phyloP scores from a whole-genome alignment of 169 alveolate genomes.

The Theileria luwenshuni region DNA sequence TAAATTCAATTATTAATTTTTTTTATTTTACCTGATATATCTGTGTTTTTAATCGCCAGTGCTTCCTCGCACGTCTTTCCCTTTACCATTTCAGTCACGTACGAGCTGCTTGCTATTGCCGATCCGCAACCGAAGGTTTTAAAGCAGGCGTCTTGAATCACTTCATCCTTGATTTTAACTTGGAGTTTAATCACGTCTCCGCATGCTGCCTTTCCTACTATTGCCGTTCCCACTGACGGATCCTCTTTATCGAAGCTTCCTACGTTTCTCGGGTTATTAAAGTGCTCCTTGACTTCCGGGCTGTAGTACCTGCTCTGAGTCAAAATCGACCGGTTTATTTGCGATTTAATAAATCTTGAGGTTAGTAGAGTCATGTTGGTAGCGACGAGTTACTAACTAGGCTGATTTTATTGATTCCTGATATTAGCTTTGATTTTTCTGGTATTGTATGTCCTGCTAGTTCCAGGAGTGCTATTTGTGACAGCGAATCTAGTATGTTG shows the following conservation, averaged over 20 bases:
- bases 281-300: conserved; percentile 90
- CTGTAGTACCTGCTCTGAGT: conserved; percentile 69
- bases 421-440: neutral
- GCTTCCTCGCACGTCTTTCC: conserved; percentile 96
- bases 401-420: neutral
- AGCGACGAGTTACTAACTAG: neutral
- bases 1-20: conserved; percentile 7
- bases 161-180: conserved; percentile 91
- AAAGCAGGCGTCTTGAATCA: conserved; percentile 92
- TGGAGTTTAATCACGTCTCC: conserved; percentile 98
- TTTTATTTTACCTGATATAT: conserved; percentile 75
- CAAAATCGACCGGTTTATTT: too few species aligned
- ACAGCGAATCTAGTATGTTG: conserved; percentile 35
- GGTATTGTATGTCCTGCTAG: neutral
- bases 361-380: conserved; percentile 8
- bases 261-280: conserved; percentile 90
- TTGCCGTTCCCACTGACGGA: conserved; percentile 91
- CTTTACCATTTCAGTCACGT: conserved; percentile 95
- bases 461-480: conserved; percentile 33
- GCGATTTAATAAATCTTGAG: too few species aligned
- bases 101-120: conserved; percentile 97
- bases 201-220: conserved; percentile 99
- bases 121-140: conserved; percentile 99
- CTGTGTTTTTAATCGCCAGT: conserved; percentile 89
- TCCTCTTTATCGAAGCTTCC: conserved; percentile 84